Evolutionary conservation across 371 early-diverging fungal genomes (phyloP).

Genomic region (Rhizopus delemar): DNA sequence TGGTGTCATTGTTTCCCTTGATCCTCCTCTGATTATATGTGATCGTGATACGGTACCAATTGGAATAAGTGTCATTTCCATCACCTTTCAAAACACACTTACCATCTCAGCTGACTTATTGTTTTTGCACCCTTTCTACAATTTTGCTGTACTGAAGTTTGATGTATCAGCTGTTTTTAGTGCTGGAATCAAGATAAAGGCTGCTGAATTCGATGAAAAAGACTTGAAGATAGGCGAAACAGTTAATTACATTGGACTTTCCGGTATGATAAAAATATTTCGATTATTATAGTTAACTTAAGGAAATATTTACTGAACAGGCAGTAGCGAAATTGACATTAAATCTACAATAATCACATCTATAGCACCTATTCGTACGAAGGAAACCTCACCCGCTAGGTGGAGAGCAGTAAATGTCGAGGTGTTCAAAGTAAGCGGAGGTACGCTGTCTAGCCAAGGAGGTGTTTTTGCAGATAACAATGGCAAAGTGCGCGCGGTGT

Average conservation of each 20-base stretch:
- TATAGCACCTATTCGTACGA: conserved; percentile 60
- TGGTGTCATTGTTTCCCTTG: conserved; percentile 76
- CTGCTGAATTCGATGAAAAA: conserved; percentile 47
- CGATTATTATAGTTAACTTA: background rate
- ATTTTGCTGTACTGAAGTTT: conserved; percentile 78
- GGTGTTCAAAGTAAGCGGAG: conserved; percentile 73
- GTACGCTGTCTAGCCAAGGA: conserved; percentile 50
- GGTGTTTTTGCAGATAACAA: conserved; percentile 75
- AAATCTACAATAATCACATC: conserved; percentile 58
- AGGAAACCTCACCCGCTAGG: conserved; percentile 59
- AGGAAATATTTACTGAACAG: conserved; percentile 2
- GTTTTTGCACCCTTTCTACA: conserved; percentile 81
- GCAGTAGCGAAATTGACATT: conserved; percentile 50
- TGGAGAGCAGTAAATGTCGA: conserved; percentile 79
- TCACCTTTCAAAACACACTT: conserved; percentile 79
- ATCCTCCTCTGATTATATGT: conserved; percentile 72
- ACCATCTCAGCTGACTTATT: conserved; percentile 72
- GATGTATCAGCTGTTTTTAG: conserved; percentile 62
- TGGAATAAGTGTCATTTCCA: conserved; percentile 68
- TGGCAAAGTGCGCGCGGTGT: conserved; percentile 73
- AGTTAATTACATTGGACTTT: conserved; percentile 63
- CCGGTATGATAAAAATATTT: conserved; percentile 10
- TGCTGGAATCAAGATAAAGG: conserved; percentile 58
- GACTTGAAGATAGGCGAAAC: conserved; percentile 62
- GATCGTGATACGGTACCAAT: conserved; percentile 84